Evolutionary conservation across 1,284 basidiomycete genomes (phyloP).

Genomic region (Marasmius sp.): DNA sequence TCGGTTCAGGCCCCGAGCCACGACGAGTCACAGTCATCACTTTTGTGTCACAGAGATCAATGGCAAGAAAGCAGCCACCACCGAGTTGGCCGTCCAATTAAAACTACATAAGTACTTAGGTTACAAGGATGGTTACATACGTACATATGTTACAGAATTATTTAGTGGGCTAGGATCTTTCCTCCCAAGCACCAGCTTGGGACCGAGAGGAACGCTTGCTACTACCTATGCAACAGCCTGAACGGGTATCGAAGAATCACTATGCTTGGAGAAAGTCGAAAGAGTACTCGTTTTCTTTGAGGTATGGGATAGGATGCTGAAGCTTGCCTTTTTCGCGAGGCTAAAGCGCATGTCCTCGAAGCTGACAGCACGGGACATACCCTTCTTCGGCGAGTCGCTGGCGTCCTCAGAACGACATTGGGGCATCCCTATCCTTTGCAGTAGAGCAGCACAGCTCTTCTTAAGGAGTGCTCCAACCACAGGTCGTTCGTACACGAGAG

Average conservation of each 20-base stretch:
- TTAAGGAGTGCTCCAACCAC: neutral
- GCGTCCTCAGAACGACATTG: neutral
- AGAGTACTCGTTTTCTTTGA: neutral
- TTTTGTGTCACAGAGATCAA: too few species aligned
- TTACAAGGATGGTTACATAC: neutral
- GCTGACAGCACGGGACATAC: neutral
- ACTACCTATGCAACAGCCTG: neutral
- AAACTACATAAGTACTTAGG: too few species aligned
- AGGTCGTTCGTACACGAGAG: slow-evolving; percentile 34
- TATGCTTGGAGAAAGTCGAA: neutral
- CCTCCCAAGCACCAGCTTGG: too few species aligned
- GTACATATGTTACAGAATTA: neutral
- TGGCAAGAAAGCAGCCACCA: too few species aligned
- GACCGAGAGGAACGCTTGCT: neutral
- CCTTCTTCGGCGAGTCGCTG: neutral
- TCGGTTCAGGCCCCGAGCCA: too few species aligned
- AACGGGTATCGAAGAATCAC: neutral
- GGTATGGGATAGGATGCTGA: neutral
- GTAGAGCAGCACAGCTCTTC: slow-evolving; percentile 3
- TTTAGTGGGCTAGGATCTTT: neutral
- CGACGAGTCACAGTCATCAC: too few species aligned
- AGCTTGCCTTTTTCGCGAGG: neutral
- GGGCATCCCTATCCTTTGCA: neutral
- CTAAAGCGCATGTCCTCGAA: neutral
- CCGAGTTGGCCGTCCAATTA: too few species aligned